Conservation (phyloP, 345 rosid species). For the Corchorus capsularis region DNA sequence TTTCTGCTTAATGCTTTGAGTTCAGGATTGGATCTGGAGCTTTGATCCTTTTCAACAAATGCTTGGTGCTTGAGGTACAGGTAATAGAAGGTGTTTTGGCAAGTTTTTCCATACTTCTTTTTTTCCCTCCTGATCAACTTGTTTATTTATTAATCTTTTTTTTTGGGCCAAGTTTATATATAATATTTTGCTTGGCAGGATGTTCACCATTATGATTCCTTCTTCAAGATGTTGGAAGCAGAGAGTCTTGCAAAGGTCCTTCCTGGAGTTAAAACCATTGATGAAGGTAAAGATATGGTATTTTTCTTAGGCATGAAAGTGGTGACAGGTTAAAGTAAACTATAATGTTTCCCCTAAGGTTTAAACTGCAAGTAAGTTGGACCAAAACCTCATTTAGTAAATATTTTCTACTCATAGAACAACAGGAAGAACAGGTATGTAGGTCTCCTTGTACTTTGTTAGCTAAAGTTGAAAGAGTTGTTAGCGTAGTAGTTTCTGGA, state of each 20-base stretch:
- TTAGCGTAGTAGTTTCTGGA: not conserved
- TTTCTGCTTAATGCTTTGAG: slow-evolving; percentile 15
- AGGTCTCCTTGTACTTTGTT: not conserved
- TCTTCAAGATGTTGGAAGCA: slow-evolving; percentile 61
- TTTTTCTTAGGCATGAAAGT: not conserved
- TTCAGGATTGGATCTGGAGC: slow-evolving; percentile 60
- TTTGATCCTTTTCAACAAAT: slow-evolving; percentile 61
- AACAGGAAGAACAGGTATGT: not conserved
- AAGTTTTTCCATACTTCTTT: slow-evolving; percentile 4
- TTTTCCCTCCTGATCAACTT: not conserved
- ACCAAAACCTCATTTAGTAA: not conserved
- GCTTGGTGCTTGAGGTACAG: slow-evolving; percentile 73
- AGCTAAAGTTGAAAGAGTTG: not conserved
- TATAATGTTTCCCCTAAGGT: not conserved
- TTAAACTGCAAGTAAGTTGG: not conserved
- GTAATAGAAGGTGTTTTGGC: slow-evolving; percentile 30
- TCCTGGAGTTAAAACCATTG: slow-evolving; percentile 60
- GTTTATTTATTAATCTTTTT: not conserved
- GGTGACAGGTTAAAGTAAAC: not conserved
- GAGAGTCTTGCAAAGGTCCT: slow-evolving; percentile 64
- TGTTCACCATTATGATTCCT: slow-evolving; percentile 53
- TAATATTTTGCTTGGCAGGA: slow-evolving; percentile 42
- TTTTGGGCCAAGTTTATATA: too few species aligned
- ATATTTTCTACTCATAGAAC: not conserved
- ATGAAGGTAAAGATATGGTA: slow-evolving; percentile 54